Evolutionary conservation across 345 rosid genomes (phyloP).

Genomic region (Populus nigra): DNA sequence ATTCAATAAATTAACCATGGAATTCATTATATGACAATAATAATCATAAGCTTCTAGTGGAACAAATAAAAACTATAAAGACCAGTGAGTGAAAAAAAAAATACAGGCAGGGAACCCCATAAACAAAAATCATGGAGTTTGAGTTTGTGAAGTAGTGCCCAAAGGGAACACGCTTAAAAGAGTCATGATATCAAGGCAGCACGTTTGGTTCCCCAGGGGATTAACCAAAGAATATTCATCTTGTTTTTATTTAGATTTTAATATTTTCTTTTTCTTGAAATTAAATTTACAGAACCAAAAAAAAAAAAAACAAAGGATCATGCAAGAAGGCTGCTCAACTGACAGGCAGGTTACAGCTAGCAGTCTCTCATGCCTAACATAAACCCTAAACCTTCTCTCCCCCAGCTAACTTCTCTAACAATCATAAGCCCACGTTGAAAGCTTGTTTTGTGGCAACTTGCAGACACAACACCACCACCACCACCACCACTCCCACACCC

Average conservation of each 20-base stretch:
- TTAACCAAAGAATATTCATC: slow-evolving; percentile 7
- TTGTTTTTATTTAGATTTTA: not conserved
- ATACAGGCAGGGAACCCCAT: slow-evolving; percentile 14
- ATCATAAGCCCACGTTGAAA: slow-evolving; percentile 47
- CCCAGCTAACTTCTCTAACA: slow-evolving; percentile 23
- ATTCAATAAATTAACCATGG: too few species aligned
- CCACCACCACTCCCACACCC: not conserved
- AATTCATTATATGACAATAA: not conserved
- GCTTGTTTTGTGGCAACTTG: slow-evolving; percentile 39
- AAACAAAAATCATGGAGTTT: slow-evolving; percentile 29
- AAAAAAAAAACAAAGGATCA: slow-evolving; percentile 45
- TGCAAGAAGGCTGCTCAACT: slow-evolving; percentile 90
- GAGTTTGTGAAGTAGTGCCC: slow-evolving; percentile 24
- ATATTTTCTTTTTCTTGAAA: not conserved
- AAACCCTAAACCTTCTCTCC: slow-evolving; percentile 49
- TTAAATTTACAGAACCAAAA: not conserved
- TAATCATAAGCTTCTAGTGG: slow-evolving; percentile 13
- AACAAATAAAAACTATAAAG: slow-evolving; percentile 9
- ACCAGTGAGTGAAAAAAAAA: slow-evolving; percentile 1
- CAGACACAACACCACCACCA: not conserved
- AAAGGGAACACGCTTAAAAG: slow-evolving; percentile 28
- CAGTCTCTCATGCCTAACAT: slow-evolving; percentile 50
- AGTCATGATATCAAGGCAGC: slow-evolving; percentile 54
- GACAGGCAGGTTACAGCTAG: slow-evolving; percentile 96
- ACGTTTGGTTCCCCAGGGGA: slow-evolving; percentile 51